Evolutionary conservation across 2,329 filamentous ascomycete genomes (phyloP).

Genomic region (Hypoxylon sp.): DNA sequence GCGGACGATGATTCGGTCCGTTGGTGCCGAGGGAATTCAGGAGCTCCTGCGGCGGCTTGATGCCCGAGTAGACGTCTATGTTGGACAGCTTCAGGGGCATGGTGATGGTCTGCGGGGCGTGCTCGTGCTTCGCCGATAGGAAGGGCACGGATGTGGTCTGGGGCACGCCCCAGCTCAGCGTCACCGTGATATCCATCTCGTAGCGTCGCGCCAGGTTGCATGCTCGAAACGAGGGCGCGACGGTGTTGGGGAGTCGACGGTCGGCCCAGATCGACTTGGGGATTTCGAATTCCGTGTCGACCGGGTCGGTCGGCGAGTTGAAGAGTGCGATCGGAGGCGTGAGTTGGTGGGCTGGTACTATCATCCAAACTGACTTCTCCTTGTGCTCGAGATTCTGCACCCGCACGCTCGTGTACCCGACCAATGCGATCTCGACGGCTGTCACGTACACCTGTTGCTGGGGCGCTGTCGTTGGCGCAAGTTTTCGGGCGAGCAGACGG

Average conservation of each 20-base stretch:
- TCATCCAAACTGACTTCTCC: constrained; percentile 78
- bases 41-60: constrained; percentile 80
- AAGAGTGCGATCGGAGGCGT: constrained; percentile 65
- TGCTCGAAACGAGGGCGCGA: constrained; percentile 85
- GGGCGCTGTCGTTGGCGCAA: constrained; percentile 70
- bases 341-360: constrained; percentile 76
- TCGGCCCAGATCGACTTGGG: constrained; percentile 77
- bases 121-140: constrained; percentile 7
- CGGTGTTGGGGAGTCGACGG: constrained; percentile 79
- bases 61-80: constrained; percentile 86
- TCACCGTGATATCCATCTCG: constrained; percentile 82
- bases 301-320: constrained; percentile 64
- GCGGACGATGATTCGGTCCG: constrained; percentile 21
- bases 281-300: constrained; percentile 73
- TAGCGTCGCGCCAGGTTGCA: constrained; percentile 88
- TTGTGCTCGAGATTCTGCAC: constrained; percentile 77
- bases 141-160: constrained; percentile 26
- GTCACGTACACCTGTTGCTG: constrained; percentile 79
- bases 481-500: constrained; percentile 79
- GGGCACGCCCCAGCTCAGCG: constrained; percentile 72
- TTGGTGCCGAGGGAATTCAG: constrained; percentile 57
- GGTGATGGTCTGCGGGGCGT: constrained; percentile 71
- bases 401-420: constrained; percentile 80
- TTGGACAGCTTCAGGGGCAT: constrained; percentile 79
- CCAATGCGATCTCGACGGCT: constrained; percentile 81